Conservation (phyloP, 176 grass and related monocot species). For the Carex littledalei region DNA sequence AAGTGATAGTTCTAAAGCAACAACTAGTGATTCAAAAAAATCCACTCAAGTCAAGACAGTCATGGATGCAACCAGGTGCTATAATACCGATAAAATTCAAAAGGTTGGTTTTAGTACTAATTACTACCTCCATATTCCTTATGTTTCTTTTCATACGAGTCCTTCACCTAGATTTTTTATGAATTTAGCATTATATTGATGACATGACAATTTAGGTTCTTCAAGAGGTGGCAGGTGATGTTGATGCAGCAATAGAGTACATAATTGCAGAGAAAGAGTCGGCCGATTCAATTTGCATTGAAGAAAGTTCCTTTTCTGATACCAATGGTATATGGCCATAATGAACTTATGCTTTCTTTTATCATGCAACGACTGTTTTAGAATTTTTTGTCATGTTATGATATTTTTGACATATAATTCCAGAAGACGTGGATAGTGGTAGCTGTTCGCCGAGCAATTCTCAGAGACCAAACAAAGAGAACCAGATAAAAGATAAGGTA, state of each 20-base stretch:
- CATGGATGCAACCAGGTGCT: slow-evolving; percentile 69
- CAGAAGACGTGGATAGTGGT: not conserved
- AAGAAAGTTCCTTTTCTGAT: slow-evolving; percentile 29
- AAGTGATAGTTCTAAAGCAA: slow-evolving; percentile 39
- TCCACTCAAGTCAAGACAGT: slow-evolving; percentile 45
- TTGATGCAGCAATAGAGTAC: slow-evolving; percentile 77
- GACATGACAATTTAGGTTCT: slow-evolving; percentile 43
- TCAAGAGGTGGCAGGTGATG: slow-evolving; percentile 65
- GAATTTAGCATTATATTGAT: not conserved
- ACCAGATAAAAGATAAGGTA: slow-evolving; percentile 12
- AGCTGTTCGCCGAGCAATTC: slow-evolving; percentile 5
- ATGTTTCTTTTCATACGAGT: not conserved
- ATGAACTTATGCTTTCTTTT: not conserved
- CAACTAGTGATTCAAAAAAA: slow-evolving; percentile 47
- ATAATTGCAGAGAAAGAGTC: slow-evolving; percentile 42
- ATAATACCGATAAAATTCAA: slow-evolving; percentile 40
- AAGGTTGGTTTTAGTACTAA: slow-evolving; percentile 30
- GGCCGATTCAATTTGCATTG: slow-evolving; percentile 27
- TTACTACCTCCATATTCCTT: not conserved
- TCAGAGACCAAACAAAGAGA: slow-evolving; percentile 4
- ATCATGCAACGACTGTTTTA: not conserved
- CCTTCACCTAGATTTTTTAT: not conserved
- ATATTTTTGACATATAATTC: not conserved
- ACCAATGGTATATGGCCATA: slow-evolving; percentile 1
- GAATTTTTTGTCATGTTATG: not conserved